phyloP scores from a whole-genome alignment of 768 basidiomycete species.

The Lentinula sp. region DNA sequence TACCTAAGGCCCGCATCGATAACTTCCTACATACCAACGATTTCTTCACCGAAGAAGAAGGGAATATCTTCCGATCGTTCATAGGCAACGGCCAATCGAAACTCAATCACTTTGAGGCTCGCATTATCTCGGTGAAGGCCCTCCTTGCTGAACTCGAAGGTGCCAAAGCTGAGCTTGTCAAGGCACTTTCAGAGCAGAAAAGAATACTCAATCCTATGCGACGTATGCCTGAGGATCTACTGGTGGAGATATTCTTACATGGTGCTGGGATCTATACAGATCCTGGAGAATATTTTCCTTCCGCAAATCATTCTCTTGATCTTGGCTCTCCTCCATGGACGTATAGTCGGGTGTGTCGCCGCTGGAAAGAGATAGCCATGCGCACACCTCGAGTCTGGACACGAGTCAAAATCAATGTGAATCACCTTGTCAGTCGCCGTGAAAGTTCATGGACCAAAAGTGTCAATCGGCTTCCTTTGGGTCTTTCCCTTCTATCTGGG shows the following conservation, averaged over 20 bases:
- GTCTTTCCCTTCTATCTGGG: neutral
- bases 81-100: neutral
- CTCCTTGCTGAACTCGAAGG: neutral
- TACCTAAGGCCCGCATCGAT: neutral
- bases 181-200: neutral
- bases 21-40: neutral
- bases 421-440: neutral
- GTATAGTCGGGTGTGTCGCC: neutral
- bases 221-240: neutral
- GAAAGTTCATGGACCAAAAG: neutral
- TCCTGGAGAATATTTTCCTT: neutral
- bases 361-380: neutral
- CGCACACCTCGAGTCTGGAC: neutral
- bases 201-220: neutral
- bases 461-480: neutral
- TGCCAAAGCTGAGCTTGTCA: too few species aligned
- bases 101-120: neutral
- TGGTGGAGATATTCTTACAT: neutral
- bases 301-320: neutral
- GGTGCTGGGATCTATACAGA: neutral
- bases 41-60: neutral
- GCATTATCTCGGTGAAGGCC: neutral
- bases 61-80: neutral
- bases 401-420: neutral
- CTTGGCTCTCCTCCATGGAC: neutral